Conservation (phyloP, 352 stramenopile species). For the Pythium sp. region DNA sequence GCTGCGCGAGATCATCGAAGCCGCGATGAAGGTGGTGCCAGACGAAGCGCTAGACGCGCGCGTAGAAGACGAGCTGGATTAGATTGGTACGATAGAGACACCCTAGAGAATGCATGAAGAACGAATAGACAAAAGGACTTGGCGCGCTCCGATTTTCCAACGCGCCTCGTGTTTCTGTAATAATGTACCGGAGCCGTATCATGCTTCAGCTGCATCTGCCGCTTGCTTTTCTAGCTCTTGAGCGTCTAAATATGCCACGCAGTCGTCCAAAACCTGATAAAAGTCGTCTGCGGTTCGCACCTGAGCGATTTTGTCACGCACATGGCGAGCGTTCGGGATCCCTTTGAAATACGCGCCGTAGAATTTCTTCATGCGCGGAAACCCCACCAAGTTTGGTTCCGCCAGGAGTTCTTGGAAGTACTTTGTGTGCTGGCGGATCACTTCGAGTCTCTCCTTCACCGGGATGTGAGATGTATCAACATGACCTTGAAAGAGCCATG, state of each 20-base stretch:
- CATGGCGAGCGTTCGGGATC: slow-evolving; percentile 61
- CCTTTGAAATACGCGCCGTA: slow-evolving; percentile 74
- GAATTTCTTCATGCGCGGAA: slow-evolving; percentile 80
- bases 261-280: slow-evolving; percentile 57
- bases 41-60: slow-evolving; percentile 71
- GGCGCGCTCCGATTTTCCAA: neutral
- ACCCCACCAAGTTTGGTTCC: slow-evolving; percentile 44
- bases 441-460: slow-evolving; percentile 48
- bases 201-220: slow-evolving; percentile 7
- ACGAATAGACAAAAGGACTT: slow-evolving; percentile 9
- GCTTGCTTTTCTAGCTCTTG: slow-evolving; percentile 20
- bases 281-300: slow-evolving; percentile 49
- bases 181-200: neutral
- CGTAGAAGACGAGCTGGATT: slow-evolving; percentile 55
- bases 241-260: slow-evolving; percentile 28
- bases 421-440: slow-evolving; percentile 62
- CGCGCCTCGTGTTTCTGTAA: neutral
- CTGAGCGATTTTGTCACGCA: slow-evolving; percentile 55
- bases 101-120: slow-evolving; percentile 7
- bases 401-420: slow-evolving; percentile 64
- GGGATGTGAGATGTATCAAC: slow-evolving; percentile 48
- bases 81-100: slow-evolving; percentile 4
- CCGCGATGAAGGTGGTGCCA: slow-evolving; percentile 60
- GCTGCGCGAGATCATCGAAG: slow-evolving; percentile 75
- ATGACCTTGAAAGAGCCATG: slow-evolving; percentile 77